phyloP scores from a whole-genome alignment of 2,329 filamentous ascomycete genomes.

The Hawksworthiomyces lignivorus region DNA sequence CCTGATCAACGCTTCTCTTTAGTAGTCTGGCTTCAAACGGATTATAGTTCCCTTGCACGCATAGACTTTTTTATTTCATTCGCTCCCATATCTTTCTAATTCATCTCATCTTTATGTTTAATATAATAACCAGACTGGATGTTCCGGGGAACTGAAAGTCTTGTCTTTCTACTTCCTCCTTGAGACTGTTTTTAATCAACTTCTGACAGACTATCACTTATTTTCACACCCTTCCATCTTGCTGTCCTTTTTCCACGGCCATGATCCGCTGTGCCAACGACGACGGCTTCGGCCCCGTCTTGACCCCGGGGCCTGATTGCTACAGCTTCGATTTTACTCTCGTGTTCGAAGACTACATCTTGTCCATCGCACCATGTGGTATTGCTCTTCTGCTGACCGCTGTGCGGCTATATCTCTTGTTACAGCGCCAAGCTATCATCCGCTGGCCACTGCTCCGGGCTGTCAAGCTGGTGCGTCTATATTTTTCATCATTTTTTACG shows the following conservation, averaged over 20 bases:
- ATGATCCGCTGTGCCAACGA: constrained; percentile 12
- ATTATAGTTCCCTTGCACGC: too few species aligned
- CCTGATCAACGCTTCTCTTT: too few species aligned
- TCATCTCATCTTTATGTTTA: not conserved
- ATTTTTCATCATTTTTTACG: too few species aligned
- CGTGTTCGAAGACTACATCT: constrained; percentile 13
- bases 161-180: too few species aligned
- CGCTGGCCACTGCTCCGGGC: constrained; percentile 20
- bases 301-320: constrained; percentile 7
- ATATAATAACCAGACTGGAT: too few species aligned
- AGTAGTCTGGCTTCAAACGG: too few species aligned
- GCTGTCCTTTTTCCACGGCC: not conserved
- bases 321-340: constrained; percentile 16
- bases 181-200: too few species aligned
- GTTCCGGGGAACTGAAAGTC: too few species aligned
- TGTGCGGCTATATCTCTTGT: constrained; percentile 2
- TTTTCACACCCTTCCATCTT: not conserved
- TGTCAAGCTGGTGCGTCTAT: constrained; percentile 6
- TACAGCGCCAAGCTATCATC: not conserved
- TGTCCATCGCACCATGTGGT: constrained; percentile 7
- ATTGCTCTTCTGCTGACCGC: constrained; percentile 6
- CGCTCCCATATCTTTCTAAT: too few species aligned
- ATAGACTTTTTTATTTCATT: not conserved
- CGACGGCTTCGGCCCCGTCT: constrained; percentile 13
- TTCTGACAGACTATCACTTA: not conserved